Percentiles rank a stretch among this genome's conserved stretches.
Conservation (phyloP, 306 rosid genomes). For the Ammopiptanthus mongolicus region DNA sequence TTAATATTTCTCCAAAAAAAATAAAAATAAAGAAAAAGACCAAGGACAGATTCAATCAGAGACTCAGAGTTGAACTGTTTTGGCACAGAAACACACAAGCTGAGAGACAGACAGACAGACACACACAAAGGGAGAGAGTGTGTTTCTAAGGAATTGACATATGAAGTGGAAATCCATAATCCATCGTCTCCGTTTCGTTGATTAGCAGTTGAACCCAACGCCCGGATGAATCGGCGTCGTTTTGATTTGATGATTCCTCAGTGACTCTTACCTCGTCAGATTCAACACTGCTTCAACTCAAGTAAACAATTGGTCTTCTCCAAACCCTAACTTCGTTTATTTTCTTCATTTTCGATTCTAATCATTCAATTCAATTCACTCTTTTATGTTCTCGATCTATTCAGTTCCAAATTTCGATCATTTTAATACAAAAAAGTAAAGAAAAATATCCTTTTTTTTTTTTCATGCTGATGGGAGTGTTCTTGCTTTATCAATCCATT, state of each 20-base stretch:
- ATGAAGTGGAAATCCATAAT: not conserved
- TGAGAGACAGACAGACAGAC: not conserved
- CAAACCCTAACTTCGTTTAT: constrained; percentile 51
- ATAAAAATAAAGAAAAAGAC: too few relatives aligned
- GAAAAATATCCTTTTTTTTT: not conserved
- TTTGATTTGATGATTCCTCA: constrained; percentile 16
- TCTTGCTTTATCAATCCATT: not conserved
- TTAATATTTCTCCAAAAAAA: too few relatives aligned
- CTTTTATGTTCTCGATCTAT: not conserved
- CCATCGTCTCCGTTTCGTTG: constrained; percentile 13
- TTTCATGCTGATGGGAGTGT: not conserved
- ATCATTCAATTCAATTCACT: not conserved
- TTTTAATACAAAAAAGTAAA: not conserved
- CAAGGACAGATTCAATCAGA: too few relatives aligned
- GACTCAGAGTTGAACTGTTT: not conserved
- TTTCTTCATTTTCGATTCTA: not conserved
- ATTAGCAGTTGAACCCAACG: constrained; percentile 15
- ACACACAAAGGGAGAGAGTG: not conserved
- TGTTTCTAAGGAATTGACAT: not conserved
- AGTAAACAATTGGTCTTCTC: not conserved
- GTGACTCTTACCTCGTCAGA: constrained; percentile 30
- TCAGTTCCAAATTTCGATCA: not conserved
- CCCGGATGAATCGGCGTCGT: constrained; percentile 38
- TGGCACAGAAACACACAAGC: constrained; percentile 36
- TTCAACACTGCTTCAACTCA: constrained; percentile 39